phyloP scores from a whole-genome alignment of 179 eudicot species.

The Beta macrorhiza region DNA sequence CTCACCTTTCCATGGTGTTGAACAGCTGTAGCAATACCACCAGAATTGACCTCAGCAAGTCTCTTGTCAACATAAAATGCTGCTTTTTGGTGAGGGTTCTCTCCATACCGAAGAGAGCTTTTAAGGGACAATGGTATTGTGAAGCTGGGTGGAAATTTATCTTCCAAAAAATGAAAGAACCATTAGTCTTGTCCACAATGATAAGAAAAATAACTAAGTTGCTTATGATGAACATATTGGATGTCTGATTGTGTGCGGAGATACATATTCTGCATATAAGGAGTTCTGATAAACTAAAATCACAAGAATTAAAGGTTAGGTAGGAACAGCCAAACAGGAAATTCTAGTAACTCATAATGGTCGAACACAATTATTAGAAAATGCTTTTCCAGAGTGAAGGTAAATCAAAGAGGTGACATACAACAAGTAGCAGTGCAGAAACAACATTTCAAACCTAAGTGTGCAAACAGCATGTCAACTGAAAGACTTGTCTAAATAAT shows the following conservation, averaged over 20 bases:
- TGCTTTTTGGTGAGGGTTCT: slow-evolving; percentile 98
- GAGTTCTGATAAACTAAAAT: background rate
- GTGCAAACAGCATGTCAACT: background rate
- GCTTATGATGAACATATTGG: background rate
- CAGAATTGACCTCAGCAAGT: slow-evolving; percentile 87
- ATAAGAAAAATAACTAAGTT: background rate
- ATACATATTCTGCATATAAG: background rate
- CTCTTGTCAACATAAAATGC: slow-evolving; percentile 88
- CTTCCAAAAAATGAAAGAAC: slow-evolving; percentile 35
- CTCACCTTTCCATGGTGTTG: slow-evolving; percentile 99
- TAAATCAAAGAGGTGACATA: background rate
- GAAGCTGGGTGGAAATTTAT: slow-evolving; percentile 74
- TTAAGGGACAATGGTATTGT: slow-evolving; percentile 71
- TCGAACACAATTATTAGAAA: background rate
- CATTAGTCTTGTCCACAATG: slow-evolving; percentile 19
- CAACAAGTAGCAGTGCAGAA: background rate
- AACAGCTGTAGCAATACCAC: slow-evolving; percentile 91
- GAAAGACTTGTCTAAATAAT: background rate
- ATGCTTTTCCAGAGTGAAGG: background rate
- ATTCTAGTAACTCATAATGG: background rate
- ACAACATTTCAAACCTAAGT: background rate
- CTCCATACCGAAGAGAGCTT: slow-evolving; percentile 90
- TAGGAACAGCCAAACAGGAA: background rate
- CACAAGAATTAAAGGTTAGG: background rate
- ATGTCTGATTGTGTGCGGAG: slow-evolving; percentile 1